Conservation (phyloP, 805 yeast species). For the Kazachstania africana region DNA sequence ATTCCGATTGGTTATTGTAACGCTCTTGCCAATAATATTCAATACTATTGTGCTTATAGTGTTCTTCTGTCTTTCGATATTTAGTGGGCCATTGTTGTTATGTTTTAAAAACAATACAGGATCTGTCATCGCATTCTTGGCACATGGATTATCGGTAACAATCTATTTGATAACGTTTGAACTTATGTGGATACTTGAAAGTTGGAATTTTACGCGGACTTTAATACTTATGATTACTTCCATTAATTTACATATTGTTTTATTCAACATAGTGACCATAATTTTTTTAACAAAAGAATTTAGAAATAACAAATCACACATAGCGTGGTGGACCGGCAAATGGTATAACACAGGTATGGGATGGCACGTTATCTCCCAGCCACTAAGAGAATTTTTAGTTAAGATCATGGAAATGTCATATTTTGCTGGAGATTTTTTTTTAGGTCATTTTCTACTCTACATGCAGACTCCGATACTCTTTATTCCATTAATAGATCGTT, state of each 20-base stretch:
- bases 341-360: slow-evolving; percentile 58
- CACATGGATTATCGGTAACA: slow-evolving; percentile 43
- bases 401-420: slow-evolving; percentile 56
- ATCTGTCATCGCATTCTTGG: slow-evolving; percentile 40
- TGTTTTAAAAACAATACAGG: slow-evolving; percentile 37
- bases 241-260: slow-evolving; percentile 42
- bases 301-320: slow-evolving; percentile 44
- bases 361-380: slow-evolving; percentile 49
- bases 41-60: slow-evolving; percentile 22
- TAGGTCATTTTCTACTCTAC: slow-evolving; percentile 47
- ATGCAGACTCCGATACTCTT: slow-evolving; percentile 50
- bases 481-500: slow-evolving; percentile 50
- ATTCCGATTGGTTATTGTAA: slow-evolving; percentile 45
- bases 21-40: slow-evolving; percentile 37
- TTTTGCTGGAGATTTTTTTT: slow-evolving; percentile 51
- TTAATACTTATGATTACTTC: slow-evolving; percentile 50
- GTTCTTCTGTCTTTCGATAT: slow-evolving; percentile 34
- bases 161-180: slow-evolving; percentile 47
- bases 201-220: slow-evolving; percentile 50
- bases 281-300: slow-evolving; percentile 50
- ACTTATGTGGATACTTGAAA: slow-evolving; percentile 54
- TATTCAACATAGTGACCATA: slow-evolving; percentile 41
- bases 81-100: slow-evolving; percentile 38
- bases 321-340: slow-evolving; percentile 73
- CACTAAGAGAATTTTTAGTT: slow-evolving; percentile 50